These are phyloP conservation scores for Vigna hirtella DNA, from an alignment of 306 rosid species.

Conservation along the genomic window DNA sequence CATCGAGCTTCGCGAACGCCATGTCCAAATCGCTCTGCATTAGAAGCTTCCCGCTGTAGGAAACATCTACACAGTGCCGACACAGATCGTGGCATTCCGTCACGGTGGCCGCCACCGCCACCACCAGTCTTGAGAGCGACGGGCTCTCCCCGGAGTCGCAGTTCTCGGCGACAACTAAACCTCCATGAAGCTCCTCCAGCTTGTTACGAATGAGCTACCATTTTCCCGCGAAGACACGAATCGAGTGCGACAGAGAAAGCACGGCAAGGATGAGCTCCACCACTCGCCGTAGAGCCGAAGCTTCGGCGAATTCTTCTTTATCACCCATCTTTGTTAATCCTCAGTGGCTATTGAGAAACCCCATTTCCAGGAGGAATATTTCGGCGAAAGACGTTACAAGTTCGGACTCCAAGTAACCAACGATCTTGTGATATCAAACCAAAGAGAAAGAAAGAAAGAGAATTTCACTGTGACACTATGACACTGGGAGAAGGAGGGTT, in stretches of 20 bases:
- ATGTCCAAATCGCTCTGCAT: constrained; percentile 96
- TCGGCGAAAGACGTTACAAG: constrained; percentile 40
- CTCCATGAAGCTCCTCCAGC: constrained; percentile 75
- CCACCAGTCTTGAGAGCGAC: constrained; percentile 43
- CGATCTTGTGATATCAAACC: constrained; percentile 29
- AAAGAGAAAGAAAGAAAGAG: not conserved
- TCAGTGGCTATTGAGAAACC: constrained; percentile 44
- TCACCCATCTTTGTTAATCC: constrained; percentile 54
- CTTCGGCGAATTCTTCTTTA: constrained; percentile 43
- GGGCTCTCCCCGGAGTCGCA: constrained; percentile 64
- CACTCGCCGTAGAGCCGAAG: constrained; percentile 55
- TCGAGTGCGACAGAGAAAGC: constrained; percentile 70
- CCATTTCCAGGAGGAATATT: constrained; percentile 61
- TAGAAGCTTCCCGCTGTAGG: constrained; percentile 90
- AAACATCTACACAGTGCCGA: constrained; percentile 77
- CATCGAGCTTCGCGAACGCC: constrained; percentile 62
- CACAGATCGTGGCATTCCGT: constrained; percentile 75
- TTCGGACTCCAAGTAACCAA: constrained; percentile 41
- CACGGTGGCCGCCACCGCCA: constrained; percentile 41
- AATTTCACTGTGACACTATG: not conserved
- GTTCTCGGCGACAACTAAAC: constrained; percentile 65
- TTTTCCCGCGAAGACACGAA: constrained; percentile 74
- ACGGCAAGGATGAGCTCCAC: constrained; percentile 58
- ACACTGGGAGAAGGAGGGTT: too few species aligned
- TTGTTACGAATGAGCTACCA: constrained; percentile 79